Conservation (phyloP, 1,284 basidiomycete genomes). For the Ganoderma resinaceum region DNA sequence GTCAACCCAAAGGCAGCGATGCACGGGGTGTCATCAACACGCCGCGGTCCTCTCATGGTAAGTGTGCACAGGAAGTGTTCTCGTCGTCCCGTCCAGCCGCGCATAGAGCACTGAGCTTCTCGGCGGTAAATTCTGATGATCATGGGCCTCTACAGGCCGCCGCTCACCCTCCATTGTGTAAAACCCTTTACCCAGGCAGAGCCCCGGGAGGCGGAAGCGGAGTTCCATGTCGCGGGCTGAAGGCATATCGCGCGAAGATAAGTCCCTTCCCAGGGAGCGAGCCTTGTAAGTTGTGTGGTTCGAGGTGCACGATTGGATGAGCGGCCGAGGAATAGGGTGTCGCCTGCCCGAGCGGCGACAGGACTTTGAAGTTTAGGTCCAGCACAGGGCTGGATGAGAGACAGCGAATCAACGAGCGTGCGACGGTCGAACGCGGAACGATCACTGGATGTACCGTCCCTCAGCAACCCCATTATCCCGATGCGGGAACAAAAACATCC, state of each 20-base stretch:
- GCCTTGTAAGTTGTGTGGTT: background rate
- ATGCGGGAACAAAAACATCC: constrained; percentile 5
- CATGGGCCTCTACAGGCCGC: no score
- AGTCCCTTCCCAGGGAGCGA: background rate
- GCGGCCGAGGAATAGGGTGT: background rate
- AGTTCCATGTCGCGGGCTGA: background rate
- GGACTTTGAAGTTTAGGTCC: background rate
- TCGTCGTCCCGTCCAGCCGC: no score
- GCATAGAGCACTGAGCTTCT: background rate
- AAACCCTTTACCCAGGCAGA: constrained; percentile 13
- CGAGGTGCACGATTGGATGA: background rate
- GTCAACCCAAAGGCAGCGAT: constrained; percentile 10
- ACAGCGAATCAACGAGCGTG: background rate
- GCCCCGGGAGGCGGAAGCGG: constrained; percentile 15
- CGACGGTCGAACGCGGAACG: background rate
- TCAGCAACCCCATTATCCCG: background rate
- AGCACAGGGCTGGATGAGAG: background rate
- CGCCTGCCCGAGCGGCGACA: background rate
- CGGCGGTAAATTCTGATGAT: constrained; percentile 19
- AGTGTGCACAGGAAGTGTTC: background rate
- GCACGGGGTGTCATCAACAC: constrained; percentile 5
- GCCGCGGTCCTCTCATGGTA: background rate
- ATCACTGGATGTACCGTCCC: background rate
- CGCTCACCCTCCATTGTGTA: background rate
- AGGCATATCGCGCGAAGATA: background rate